Evolutionary conservation across 192 early-diverging fungal species (phyloP), one percentile per base, ranked within the genome.

Genomic region (Backusella circina): DNA sequence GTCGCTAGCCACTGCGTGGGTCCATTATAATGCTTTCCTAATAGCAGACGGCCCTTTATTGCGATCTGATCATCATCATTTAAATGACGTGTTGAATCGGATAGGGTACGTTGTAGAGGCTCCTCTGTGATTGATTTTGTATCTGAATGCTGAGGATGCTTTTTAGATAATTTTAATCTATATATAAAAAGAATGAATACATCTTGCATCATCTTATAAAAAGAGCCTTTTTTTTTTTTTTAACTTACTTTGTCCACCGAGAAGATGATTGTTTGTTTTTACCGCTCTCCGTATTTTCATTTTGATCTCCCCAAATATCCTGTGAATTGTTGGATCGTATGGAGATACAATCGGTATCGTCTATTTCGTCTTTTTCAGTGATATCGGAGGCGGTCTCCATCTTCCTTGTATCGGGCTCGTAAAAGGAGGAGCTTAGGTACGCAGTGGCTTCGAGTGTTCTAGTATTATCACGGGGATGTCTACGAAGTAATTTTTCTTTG

Each of bases 401-500:
- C n/a, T 23, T 36, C 21, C 3, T 44, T 5, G 39, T 18, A 3
- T 65, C 65, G 12, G 71, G 23, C 6, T 31, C 39, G 16, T 47
- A 47, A 54, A 18, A 36, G 47, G 74, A 44, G 21, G 16, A 16
- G 13, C 35, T 73, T 28, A 28, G 26, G 21, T 41, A 39, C 9
- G 61, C 38, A 10, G 26, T 18, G 5, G 66, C 8, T 30, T 75
- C 67, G 1, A 38, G 21, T 65, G 47, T 26, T 28, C 67, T 78
- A 4, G 68, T 32, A 13, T 50, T 57, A 15, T 76, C 69, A 10
- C 72, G 74, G 18, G 75, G 77, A 65, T 82, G 78, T 16, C 81
- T 71, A 12, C 82, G 71, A 30, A 79, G 75, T 8, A 83, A 39
- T 10, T 83, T 83, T 67, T 83, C 82, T 61, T 77, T 80, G 16